Evolutionary conservation across 331 rosid species (phyloP).

Genomic region (Dryas integrifolia): DNA sequence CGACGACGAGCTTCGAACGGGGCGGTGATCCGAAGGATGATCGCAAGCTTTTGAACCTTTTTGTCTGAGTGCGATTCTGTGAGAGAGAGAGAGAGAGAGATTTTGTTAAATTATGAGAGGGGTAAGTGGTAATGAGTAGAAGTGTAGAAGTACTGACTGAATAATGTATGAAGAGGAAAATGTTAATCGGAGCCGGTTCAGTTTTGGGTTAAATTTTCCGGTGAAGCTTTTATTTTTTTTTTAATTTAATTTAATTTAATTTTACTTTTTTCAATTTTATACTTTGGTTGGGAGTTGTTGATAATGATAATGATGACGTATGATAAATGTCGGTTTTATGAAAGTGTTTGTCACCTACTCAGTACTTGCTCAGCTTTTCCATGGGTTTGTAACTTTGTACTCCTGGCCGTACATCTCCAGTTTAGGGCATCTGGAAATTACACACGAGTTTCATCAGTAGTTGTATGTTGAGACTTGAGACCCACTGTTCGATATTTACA

Average conservation of each 20-base stretch:
- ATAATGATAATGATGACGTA: slow-evolving; percentile 22
- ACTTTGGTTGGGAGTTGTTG: slow-evolving; percentile 9
- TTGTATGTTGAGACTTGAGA: not conserved
- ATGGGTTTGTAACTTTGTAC: slow-evolving; percentile 1
- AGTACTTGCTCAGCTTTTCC: not conserved
- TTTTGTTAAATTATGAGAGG: not conserved
- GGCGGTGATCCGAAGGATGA: slow-evolving; percentile 23
- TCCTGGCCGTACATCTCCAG: slow-evolving; percentile 29
- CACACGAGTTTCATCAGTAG: not conserved
- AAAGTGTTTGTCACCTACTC: slow-evolving; percentile 6
- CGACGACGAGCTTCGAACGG: slow-evolving; percentile 26
- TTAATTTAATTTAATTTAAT: not conserved
- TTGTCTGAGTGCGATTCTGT: slow-evolving; percentile 28
- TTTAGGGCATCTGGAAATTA: not conserved
- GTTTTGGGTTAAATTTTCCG: slow-evolving; percentile 16
- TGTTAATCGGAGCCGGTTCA: slow-evolving; percentile 10
- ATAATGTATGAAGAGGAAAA: not conserved
- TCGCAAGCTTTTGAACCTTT: slow-evolving; percentile 50
- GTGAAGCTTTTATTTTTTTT: not conserved
- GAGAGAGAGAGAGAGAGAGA: not conserved
- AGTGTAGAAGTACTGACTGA: slow-evolving; percentile 4
- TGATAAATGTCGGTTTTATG: slow-evolving; percentile 10
- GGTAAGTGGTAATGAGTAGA: not conserved
- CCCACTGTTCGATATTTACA: too few relatives aligned
- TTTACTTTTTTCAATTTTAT: too few relatives aligned